Evolutionary conservation across 352 stramenopile genomes (phyloP), one percentile per base, ranked within the genome.

Genomic region (Globisporangium uncinulatum): DNA sequence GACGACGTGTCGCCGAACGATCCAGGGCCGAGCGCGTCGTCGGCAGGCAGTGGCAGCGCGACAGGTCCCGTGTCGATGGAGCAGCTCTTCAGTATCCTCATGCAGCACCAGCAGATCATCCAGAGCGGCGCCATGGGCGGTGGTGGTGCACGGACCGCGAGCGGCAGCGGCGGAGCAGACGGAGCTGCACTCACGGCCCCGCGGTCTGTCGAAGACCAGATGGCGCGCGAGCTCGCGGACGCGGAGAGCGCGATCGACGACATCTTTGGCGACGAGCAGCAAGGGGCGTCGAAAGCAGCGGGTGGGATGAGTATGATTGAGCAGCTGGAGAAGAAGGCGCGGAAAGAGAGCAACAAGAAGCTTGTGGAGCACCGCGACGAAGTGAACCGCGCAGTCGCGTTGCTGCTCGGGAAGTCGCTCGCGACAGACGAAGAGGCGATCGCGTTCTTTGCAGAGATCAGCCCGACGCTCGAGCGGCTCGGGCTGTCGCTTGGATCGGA

Each of bases 71-170:
- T 95, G 20, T 92, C 86, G 10, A 93, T 95, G 80, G 81, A 95
- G 42, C 81, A 95, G 42, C 62, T 95, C 4, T 92, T 92, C 41
- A 88, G 74, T 45, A 92, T 95, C 51, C 59, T 93, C 6, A 92
- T 95, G 83, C 83, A 95, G 41, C 83, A 95, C 61, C 86, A 95
- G 29, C 79, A 92, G 57, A 87, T 93, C 44, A 92, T 95, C 46
- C 83, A 92, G 36, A 83, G 90, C 78, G 86, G 83, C 89, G 36
- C 11, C 11, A 44, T 58, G 46, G 37, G 36, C 17, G 48, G 20
- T 7, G 51, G 51, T 14, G 52, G 45, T 37, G 53, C n/a, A 32
- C 57, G 54, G 21, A 44, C 63, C 54, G 15, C 54, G 17, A 63
- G 54, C 56, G 53, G 63, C 41, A 67, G 56, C 7, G 65, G 63